phyloP scores from a whole-genome alignment of 495 filamentous ascomycete species.

The Alectoria sarmentosa region DNA sequence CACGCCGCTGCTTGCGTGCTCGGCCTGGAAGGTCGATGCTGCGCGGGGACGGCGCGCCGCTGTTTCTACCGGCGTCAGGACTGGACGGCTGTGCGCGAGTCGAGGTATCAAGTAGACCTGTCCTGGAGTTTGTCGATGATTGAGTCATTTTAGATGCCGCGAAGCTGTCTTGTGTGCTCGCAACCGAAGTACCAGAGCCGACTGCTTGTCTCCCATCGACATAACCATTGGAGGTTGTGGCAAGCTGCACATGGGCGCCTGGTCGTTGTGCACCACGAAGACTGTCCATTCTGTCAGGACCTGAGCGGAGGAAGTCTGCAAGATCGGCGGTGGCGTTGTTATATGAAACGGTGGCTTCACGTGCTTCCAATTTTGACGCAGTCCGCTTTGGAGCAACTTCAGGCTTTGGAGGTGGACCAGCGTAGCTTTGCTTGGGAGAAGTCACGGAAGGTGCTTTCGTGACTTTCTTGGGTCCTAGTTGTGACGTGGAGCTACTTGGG shows the following conservation, averaged over 20 bases:
- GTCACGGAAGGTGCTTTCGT: slow-evolving; percentile 18
- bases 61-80: not conserved
- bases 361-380: slow-evolving; percentile 54
- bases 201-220: slow-evolving; percentile 29
- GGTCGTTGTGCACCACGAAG: slow-evolving; percentile 68
- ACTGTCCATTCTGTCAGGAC: slow-evolving; percentile 52
- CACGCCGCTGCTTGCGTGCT: slow-evolving; percentile 62
- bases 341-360: slow-evolving; percentile 54
- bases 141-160: slow-evolving; percentile 39
- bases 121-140: slow-evolving; percentile 51
- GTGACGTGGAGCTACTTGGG: slow-evolving; percentile 9
- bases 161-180: slow-evolving; percentile 40
- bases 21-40: slow-evolving; percentile 30
- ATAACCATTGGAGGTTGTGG: slow-evolving; percentile 75
- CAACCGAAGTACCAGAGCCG: slow-evolving; percentile 32
- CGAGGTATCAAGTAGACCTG: slow-evolving; percentile 46
- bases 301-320: slow-evolving; percentile 89
- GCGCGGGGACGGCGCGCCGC: slow-evolving; percentile 12
- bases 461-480: slow-evolving; percentile 19
- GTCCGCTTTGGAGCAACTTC: slow-evolving; percentile 20
- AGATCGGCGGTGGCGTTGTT: slow-evolving; percentile 70
- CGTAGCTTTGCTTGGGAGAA: slow-evolving; percentile 7
- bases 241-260: slow-evolving; percentile 77
- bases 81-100: slow-evolving; percentile 13
- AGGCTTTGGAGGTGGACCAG: not conserved